These are phyloP conservation scores for Suhomyces vadensis DNA, from an alignment of 805 yeast species.

Conservation along the genomic window DNA sequence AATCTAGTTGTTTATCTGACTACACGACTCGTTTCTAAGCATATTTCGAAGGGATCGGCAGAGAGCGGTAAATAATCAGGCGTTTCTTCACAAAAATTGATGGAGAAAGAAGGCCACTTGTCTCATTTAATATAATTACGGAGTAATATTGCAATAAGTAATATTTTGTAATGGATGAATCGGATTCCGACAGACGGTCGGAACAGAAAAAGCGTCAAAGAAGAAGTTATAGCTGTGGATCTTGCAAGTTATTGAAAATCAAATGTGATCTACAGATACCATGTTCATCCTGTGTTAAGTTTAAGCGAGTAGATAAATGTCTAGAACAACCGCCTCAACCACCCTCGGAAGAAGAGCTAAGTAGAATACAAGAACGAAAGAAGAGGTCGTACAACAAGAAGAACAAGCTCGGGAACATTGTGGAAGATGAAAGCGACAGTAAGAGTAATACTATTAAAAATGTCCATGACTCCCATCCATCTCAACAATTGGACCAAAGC, in stretches of 20 bases:
- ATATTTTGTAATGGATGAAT: background rate
- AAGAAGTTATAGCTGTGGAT: constrained; percentile 58
- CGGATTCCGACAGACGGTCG: background rate
- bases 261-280: constrained; percentile 53
- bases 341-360: constrained; percentile 40
- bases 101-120: too few species aligned
- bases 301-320: constrained; percentile 41
- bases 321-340: constrained; percentile 45
- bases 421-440: constrained; percentile 1
- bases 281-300: constrained; percentile 46
- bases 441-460: too few species aligned
- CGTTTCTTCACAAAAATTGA: too few species aligned
- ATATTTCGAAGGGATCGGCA: too few species aligned
- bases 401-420: background rate
- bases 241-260: constrained; percentile 53
- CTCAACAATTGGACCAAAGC: too few species aligned
- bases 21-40: too few species aligned
- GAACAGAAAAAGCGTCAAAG: constrained; percentile 38
- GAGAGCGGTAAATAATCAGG: too few species aligned
- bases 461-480: too few species aligned
- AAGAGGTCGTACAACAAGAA: constrained; percentile 18
- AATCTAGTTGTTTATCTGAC: too few species aligned
- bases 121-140: too few species aligned
- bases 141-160: background rate
- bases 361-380: constrained; percentile 31